A percentile compares a stretch with the other conserved stretches of the same genome.
phyloP scores from a whole-genome alignment of 805 yeast genomes.

The Lipomyces sp. region DNA sequence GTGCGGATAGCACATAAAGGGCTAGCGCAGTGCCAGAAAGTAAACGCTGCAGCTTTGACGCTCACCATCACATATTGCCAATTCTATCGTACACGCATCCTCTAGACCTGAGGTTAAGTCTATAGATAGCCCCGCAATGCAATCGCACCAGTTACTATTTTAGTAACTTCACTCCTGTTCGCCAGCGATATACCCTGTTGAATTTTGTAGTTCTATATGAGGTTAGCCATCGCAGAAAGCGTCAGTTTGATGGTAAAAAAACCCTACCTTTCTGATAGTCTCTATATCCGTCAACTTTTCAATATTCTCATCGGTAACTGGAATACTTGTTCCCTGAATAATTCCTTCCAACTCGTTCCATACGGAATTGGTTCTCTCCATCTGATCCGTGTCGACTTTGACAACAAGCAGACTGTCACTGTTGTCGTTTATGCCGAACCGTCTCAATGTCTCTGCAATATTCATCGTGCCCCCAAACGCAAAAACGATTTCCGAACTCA shows the following conservation, averaged over 20 bases:
- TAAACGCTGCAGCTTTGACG: too few species aligned
- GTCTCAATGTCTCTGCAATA: conserved; percentile 69
- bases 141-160: conserved; percentile 27
- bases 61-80: not conserved
- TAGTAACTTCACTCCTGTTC: conserved; percentile 13
- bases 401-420: conserved; percentile 56
- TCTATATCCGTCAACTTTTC: conserved; percentile 19
- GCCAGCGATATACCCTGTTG: conserved; percentile 19
- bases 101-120: not conserved
- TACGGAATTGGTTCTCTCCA: not conserved
- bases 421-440: conserved; percentile 68
- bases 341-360: conserved; percentile 35
- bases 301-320: conserved; percentile 19
- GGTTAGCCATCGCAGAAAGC: not conserved
- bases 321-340: conserved; percentile 33
- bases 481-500: conserved; percentile 74
- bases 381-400: conserved; percentile 46
- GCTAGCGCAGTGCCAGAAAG: too few species aligned
- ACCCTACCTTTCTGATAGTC: conserved; percentile 23
- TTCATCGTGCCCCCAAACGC: conserved; percentile 72
- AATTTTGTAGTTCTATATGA: conserved; percentile 32
- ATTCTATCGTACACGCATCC: not conserved
- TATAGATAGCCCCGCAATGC: conserved; percentile 33
- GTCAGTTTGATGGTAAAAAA: not conserved
- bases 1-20: too few species aligned